Evolutionary conservation across 495 filamentous ascomycete species (phyloP).

Genomic region (Annulohypoxylon bovei): DNA sequence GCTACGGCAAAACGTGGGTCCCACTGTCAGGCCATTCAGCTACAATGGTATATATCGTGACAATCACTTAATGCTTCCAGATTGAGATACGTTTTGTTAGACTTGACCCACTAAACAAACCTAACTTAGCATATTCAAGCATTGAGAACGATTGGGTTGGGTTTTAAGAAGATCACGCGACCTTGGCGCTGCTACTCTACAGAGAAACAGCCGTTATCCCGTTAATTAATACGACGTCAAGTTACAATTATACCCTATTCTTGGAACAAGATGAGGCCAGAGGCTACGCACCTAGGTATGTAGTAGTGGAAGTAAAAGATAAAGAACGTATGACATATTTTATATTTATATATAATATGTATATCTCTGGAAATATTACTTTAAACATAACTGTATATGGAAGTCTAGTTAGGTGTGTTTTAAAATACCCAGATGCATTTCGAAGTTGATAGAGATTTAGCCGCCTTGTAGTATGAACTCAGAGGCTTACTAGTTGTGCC

Average conservation of each 20-base stretch:
- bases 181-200: neutral
- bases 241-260: neutral
- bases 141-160: neutral
- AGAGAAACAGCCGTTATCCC: neutral
- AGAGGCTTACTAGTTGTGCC: neutral
- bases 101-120: too few relatives aligned
- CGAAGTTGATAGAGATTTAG: conserved; percentile 11
- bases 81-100: too few relatives aligned
- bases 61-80: too few relatives aligned
- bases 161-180: neutral
- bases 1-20: too few relatives aligned
- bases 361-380: neutral
- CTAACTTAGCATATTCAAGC: too few relatives aligned
- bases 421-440: neutral
- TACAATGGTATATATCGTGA: too few relatives aligned
- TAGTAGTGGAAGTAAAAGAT: neutral
- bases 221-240: neutral
- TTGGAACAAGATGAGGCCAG: neutral
- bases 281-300: neutral
- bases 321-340: neutral
- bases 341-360: conserved; percentile 1
- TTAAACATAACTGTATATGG: neutral
- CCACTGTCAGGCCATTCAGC: too few relatives aligned
- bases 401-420: neutral
- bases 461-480: conserved; percentile 10